Evolutionary conservation across 805 yeast species (phyloP).

Genomic region (Candida hungchunana): DNA sequence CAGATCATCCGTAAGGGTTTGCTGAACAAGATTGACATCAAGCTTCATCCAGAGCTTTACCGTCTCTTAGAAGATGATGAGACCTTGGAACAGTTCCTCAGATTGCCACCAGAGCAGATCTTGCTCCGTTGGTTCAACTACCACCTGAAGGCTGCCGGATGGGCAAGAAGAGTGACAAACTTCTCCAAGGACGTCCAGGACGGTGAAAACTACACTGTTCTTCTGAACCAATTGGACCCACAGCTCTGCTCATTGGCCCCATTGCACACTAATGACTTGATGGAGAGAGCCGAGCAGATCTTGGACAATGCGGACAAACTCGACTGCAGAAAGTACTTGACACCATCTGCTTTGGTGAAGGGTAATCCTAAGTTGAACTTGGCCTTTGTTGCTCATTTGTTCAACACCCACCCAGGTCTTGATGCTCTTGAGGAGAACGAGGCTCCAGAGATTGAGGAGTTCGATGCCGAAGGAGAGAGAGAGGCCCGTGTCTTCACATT

Average conservation of each 20-base stretch:
- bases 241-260: slow-evolving; percentile 79
- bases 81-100: slow-evolving; percentile 91
- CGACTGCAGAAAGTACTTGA: slow-evolving; percentile 89
- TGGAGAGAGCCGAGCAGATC: slow-evolving; percentile 83
- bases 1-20: slow-evolving; percentile 96
- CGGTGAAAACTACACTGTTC: slow-evolving; percentile 91
- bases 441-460: slow-evolving; percentile 92
- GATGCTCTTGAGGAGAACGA: slow-evolving; percentile 93
- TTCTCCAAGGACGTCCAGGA: slow-evolving; percentile 86
- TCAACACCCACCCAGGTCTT: slow-evolving; percentile 94
- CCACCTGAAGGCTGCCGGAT: slow-evolving; percentile 89
- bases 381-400: slow-evolving; percentile 95
- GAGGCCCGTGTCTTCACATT: slow-evolving; percentile 97
- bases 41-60: slow-evolving; percentile 93
- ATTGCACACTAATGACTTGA: slow-evolving; percentile 67
- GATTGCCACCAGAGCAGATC: slow-evolving; percentile 97
- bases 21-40: slow-evolving; percentile 91
- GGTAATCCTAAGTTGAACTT: slow-evolving; percentile 96
- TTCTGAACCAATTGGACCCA: slow-evolving; percentile 86
- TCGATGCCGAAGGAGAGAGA: slow-evolving; percentile 99
- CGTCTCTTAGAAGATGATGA: slow-evolving; percentile 94
- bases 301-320: slow-evolving; percentile 84
- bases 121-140: slow-evolving; percentile 96
- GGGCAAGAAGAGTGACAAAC: slow-evolving; percentile 81
- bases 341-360: slow-evolving; percentile 87